These are phyloP conservation scores for Scopulariopsis brevicaulis DNA, from an alignment of 2,329 filamentous ascomycete genomes.

Conservation along the genomic window DNA sequence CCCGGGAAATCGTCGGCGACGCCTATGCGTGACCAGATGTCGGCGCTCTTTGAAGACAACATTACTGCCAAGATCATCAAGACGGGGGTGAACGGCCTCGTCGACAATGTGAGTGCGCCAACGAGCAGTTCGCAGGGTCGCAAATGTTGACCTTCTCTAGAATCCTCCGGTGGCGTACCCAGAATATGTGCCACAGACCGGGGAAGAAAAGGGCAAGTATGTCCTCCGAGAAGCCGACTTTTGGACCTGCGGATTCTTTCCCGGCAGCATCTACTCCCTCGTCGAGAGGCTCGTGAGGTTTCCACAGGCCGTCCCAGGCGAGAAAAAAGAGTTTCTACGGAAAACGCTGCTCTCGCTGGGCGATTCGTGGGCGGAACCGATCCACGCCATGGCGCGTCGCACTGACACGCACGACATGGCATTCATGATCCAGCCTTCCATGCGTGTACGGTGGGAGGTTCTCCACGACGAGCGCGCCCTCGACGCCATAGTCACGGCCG, in stretches of 20 bases:
- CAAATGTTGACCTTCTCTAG: constrained; percentile 1
- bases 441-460: constrained; percentile 35
- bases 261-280: constrained; percentile 20
- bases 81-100: not conserved
- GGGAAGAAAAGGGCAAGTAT: constrained; percentile 8
- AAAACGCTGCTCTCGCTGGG: constrained; percentile 14
- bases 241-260: constrained; percentile 17
- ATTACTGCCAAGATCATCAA: not conserved
- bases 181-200: constrained; percentile 11
- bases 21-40: not conserved
- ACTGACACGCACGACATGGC: constrained; percentile 43
- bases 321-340: constrained; percentile 7
- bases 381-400: constrained; percentile 21
- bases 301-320: constrained; percentile 12
- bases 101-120: not conserved
- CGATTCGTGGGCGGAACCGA: constrained; percentile 19
- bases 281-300: constrained; percentile 19
- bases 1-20: not conserved
- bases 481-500: constrained; percentile 28
- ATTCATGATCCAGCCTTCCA: constrained; percentile 38
- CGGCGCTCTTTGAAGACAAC: not conserved
- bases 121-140: not conserved
- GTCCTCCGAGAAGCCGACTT: constrained; percentile 6
- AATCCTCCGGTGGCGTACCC: constrained; percentile 8
- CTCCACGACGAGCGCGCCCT: constrained; percentile 24